phyloP scores from a whole-genome alignment of 805 yeast genomes.

The Kuraishia piskuri region DNA sequence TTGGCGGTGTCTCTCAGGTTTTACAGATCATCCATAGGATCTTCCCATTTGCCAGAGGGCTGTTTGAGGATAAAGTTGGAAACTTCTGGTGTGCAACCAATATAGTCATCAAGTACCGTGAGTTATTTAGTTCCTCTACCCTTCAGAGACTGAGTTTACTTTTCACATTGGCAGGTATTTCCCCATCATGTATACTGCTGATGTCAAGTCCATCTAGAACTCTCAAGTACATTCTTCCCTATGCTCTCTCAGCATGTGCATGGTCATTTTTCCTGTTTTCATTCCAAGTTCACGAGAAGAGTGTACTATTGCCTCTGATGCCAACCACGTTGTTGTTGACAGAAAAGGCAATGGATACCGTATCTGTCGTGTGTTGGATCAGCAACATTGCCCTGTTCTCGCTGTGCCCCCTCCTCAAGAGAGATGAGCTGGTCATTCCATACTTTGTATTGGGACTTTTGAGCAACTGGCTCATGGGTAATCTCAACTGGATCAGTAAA shows the following conservation, averaged over 20 bases:
- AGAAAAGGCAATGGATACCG: slow-evolving; percentile 45
- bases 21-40: slow-evolving; percentile 56
- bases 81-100: slow-evolving; percentile 97
- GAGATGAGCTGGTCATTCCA: slow-evolving; percentile 69
- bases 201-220: slow-evolving; percentile 42
- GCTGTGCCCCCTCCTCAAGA: slow-evolving; percentile 76
- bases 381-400: slow-evolving; percentile 79
- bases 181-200: slow-evolving; percentile 46
- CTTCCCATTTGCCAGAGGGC: slow-evolving; percentile 88
- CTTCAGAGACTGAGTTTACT: slow-evolving; percentile 51
- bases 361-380: slow-evolving; percentile 81
- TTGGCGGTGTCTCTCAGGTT: slow-evolving; percentile 38
- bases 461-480: slow-evolving; percentile 77
- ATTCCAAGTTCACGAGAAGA: slow-evolving; percentile 94
- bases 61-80: slow-evolving; percentile 96
- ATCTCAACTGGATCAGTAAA: slow-evolving; percentile 44
- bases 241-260: slow-evolving; percentile 77
- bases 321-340: slow-evolving; percentile 69
- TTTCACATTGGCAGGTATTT: slow-evolving; percentile 41
- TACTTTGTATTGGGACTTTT: slow-evolving; percentile 51
- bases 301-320: slow-evolving; percentile 78
- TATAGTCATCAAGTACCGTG: slow-evolving; percentile 61
- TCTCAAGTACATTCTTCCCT: slow-evolving; percentile 32
- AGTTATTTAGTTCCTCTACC: slow-evolving; percentile 41
- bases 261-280: slow-evolving; percentile 86